These are phyloP conservation scores for Lotmaria passim DNA, from an alignment of 208 protist species.

Conservation along the genomic window DNA sequence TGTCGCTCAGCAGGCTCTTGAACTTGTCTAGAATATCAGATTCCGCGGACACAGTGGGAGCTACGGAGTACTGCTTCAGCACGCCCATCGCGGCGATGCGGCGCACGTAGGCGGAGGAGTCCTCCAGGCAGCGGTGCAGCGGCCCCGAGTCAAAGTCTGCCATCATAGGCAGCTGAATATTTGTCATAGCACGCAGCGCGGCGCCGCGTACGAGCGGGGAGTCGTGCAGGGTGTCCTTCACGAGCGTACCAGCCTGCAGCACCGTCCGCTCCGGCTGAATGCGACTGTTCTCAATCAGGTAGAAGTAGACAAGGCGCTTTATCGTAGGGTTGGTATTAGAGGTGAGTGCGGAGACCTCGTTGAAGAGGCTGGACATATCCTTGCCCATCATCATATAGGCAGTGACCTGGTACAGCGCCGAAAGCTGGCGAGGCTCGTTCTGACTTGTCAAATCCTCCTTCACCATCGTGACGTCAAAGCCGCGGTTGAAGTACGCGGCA, in stretches of 20 bases:
- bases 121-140: slow-evolving; percentile 92
- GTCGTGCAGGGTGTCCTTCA: slow-evolving; percentile 94
- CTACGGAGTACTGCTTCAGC: slow-evolving; percentile 97
- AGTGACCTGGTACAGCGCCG: slow-evolving; percentile 97
- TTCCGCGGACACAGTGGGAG: slow-evolving; percentile 87
- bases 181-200: slow-evolving; percentile 99
- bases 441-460: slow-evolving; percentile 90
- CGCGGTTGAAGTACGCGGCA: slow-evolving; percentile 62
- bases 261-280: slow-evolving; percentile 97
- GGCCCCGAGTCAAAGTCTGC: slow-evolving; percentile 97
- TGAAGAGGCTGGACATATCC: slow-evolving; percentile 95
- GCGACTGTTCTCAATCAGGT: slow-evolving; percentile 98
- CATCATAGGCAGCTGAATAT: slow-evolving; percentile 97
- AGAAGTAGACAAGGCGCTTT: slow-evolving; percentile 99
- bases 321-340: slow-evolving; percentile 96
- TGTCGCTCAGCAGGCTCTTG: slow-evolving; percentile 94
- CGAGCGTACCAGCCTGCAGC: slow-evolving; percentile 97
- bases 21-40: slow-evolving; percentile 89
- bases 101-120: slow-evolving; percentile 98
- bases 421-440: slow-evolving; percentile 89
- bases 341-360: slow-evolving; percentile 96
- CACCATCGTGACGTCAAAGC: slow-evolving; percentile 88
- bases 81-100: slow-evolving; percentile 98
- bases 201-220: slow-evolving; percentile 98
- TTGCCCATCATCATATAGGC: slow-evolving; percentile 99